Conservation (phyloP, 164 flowering plant genomes). For the Magnolia sinica region DNA sequence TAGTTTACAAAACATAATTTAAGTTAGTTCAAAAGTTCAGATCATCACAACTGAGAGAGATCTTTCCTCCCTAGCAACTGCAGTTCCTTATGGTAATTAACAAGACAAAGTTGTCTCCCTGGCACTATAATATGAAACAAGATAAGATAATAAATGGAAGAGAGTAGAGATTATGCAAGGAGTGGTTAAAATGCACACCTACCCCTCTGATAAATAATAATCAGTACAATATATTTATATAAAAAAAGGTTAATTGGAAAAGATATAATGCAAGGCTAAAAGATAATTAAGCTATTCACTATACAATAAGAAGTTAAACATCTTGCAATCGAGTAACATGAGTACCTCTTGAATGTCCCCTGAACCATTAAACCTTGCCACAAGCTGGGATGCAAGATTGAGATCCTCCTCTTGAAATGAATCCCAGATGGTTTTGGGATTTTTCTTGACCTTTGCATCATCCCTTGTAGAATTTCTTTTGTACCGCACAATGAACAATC, state of each 20-base stretch:
- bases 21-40: background rate
- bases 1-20: background rate
- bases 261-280: background rate
- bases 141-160: background rate
- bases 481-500: constrained; percentile 75
- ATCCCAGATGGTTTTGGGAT: constrained; percentile 39
- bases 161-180: background rate
- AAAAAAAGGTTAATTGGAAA: background rate
- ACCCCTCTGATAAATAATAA: too few species aligned
- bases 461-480: constrained; percentile 56
- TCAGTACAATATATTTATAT: too few species aligned
- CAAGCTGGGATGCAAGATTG: constrained; percentile 82
- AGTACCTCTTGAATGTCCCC: constrained; percentile 58
- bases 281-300: background rate
- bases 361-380: constrained; percentile 82
- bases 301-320: background rate
- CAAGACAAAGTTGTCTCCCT: background rate
- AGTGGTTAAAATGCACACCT: background rate
- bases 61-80: background rate
- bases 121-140: background rate
- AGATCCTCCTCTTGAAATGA: constrained; percentile 36
- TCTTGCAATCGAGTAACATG: background rate
- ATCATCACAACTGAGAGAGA: background rate
- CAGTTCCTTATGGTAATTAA: too few species aligned
- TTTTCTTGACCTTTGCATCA: constrained; percentile 32